Evolutionary conservation across 257 asterid genomes (phyloP), one percentile per base, ranked within the genome.

Genomic region (Petunia axillaris): DNA sequence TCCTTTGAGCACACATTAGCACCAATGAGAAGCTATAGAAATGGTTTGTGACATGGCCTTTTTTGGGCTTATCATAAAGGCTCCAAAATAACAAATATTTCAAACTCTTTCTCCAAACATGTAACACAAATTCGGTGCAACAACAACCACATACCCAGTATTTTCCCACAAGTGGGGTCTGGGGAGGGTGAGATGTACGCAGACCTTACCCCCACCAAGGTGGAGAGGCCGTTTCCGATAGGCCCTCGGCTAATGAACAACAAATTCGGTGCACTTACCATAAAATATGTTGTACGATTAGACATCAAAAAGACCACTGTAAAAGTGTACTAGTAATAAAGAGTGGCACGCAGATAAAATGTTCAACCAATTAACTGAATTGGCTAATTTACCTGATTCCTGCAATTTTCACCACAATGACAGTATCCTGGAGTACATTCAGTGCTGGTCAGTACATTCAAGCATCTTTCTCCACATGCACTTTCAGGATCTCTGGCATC

Each of bases 391-490:
- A 94, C 99, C 98, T 93, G 97, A 87, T 93, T 95, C 85, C 64
- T 86, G 89, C 99, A 93, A 79, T 85, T 85, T 67, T 88, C 85
- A 67, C 83, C 80, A 81, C 98, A 95, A 60, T 92, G 96, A 78
- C 98, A 95, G 85, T 89, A 88, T 76, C 94, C 97, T 53, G 89
- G 93, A 44, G 95, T 92, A 91, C 99, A 95, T 83, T 95, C 99
- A 43, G 97, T 95, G 97, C 83, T 92, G 82, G 99, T 95, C 76
- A 93, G 85, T 16, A 87, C 89, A 88, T 95, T 95, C 94, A 93
- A 88, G 85, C 99, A 95, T 83, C 91, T 81, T 79, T 95, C 99
- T 8, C 96, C 98, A 85, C 99, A 95, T 59, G 98, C 92, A 87
- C 93, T 91, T 82, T 91, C 97, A 75, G 96, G 88, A 83, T 90